Conservation (phyloP, 208 protist genomes). For the Leishmania gerbilli region DNA sequence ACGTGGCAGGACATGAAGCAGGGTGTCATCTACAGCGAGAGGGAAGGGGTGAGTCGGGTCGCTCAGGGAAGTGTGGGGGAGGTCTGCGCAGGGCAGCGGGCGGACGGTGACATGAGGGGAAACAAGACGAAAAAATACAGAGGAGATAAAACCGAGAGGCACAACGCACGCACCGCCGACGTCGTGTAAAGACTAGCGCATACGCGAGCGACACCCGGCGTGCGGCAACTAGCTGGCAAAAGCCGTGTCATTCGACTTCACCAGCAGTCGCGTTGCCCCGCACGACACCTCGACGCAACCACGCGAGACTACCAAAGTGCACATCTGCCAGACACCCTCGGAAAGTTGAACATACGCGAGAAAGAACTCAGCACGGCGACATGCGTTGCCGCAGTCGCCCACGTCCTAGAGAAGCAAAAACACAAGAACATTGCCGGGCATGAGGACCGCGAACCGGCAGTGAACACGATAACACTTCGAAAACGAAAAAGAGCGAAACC, state of each 20-base stretch:
- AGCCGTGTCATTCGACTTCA: background rate
- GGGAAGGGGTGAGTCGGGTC: background rate
- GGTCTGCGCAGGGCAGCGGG: background rate
- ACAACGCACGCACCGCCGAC: background rate
- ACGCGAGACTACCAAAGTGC: background rate
- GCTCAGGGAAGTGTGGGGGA: background rate
- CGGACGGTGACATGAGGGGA: background rate
- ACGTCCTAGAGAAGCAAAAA: background rate
- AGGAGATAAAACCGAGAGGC: background rate
- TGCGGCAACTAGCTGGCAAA: background rate
- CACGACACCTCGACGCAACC: background rate
- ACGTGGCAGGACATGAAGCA: background rate
- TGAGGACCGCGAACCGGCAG: background rate
- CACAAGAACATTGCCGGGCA: background rate
- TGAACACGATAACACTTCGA: background rate
- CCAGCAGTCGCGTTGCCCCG: background rate
- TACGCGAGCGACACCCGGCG: background rate
- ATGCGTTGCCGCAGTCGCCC: background rate
- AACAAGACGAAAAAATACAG: background rate
- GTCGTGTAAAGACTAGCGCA: background rate
- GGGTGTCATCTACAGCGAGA: background rate
- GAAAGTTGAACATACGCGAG: background rate
- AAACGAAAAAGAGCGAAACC: background rate
- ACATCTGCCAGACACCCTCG: background rate
- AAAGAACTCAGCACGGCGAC: background rate